Evolutionary conservation across 2,329 filamentous ascomycete genomes (phyloP).

Genomic region (Aspergillus puulaauensis): DNA sequence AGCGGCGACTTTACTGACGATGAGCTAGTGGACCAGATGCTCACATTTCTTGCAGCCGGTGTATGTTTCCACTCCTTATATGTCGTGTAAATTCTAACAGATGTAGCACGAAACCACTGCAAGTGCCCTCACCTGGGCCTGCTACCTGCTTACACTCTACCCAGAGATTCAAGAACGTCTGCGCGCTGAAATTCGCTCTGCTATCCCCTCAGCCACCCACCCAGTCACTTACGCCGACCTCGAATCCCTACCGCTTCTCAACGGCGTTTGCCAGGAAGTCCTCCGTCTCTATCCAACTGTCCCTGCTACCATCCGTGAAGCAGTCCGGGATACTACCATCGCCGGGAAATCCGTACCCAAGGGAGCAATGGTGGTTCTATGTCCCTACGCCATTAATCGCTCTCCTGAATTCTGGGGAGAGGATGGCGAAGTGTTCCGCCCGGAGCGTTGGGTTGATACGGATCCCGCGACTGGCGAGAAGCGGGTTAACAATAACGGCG

Average conservation of each 20-base stretch:
- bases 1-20: conserved; percentile 39
- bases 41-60: conserved; percentile 43
- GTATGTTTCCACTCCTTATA: conserved; percentile 18
- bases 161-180: conserved; percentile 50
- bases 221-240: conserved; percentile 43
- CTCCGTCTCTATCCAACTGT: conserved; percentile 51
- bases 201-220: conserved; percentile 42
- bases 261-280: conserved; percentile 74
- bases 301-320: conserved; percentile 40
- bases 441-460: conserved; percentile 69
- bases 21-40: conserved; percentile 43
- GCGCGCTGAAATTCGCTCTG: conserved; percentile 50
- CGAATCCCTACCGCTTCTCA: conserved; percentile 56
- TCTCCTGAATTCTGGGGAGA: conserved; percentile 70
- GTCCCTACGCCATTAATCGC: conserved; percentile 69
- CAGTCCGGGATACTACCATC: conserved; percentile 53
- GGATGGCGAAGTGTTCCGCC: conserved; percentile 70
- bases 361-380: conserved; percentile 68
- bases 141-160: conserved; percentile 53
- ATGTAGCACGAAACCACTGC: conserved; percentile 57
- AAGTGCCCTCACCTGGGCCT: conserved; percentile 53
- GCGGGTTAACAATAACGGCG: conserved; percentile 54
- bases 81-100: conserved; percentile 8
- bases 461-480: conserved; percentile 51
- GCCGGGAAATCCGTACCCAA: conserved; percentile 65